These are phyloP conservation scores for Aquanectria penicillioides DNA, from an alignment of 2,329 filamentous ascomycete species.

Conservation along the genomic window DNA sequence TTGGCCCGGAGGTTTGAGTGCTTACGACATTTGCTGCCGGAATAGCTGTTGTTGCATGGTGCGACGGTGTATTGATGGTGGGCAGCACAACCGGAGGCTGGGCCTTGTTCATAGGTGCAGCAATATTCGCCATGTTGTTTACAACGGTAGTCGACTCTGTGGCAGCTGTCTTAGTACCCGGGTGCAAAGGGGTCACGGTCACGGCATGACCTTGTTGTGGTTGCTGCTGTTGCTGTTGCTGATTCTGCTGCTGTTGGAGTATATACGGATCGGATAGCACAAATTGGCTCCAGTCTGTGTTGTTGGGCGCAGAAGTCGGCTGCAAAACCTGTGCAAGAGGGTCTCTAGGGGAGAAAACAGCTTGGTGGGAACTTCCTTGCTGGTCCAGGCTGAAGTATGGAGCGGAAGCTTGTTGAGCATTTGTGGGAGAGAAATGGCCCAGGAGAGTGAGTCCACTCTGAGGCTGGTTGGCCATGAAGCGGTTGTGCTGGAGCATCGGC, in stretches of 20 bases:
- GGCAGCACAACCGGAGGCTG: background rate
- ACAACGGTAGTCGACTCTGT: background rate
- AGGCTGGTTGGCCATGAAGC: background rate
- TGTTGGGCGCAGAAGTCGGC: background rate
- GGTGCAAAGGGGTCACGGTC: background rate
- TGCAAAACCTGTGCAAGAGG: background rate
- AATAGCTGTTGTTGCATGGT: background rate
- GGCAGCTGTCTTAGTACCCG: background rate
- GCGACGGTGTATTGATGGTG: no score
- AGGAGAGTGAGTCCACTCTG: background rate
- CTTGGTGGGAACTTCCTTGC: background rate
- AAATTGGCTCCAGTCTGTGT: background rate
- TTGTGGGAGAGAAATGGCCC: background rate
- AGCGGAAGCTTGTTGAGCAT: background rate
- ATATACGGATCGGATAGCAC: background rate
- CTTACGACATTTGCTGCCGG: constrained; percentile 9
- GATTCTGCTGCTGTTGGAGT: background rate
- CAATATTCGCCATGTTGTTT: background rate
- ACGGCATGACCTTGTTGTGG: background rate
- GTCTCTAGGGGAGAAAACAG: background rate
- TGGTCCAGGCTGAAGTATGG: background rate
- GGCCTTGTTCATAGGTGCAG: background rate
- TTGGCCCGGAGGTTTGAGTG: background rate
- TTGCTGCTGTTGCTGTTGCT: background rate
- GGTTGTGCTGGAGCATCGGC: background rate